Evolutionary conservation across 2,329 filamentous ascomycete species (phyloP).

Genomic region (Alternaria postmessia): DNA sequence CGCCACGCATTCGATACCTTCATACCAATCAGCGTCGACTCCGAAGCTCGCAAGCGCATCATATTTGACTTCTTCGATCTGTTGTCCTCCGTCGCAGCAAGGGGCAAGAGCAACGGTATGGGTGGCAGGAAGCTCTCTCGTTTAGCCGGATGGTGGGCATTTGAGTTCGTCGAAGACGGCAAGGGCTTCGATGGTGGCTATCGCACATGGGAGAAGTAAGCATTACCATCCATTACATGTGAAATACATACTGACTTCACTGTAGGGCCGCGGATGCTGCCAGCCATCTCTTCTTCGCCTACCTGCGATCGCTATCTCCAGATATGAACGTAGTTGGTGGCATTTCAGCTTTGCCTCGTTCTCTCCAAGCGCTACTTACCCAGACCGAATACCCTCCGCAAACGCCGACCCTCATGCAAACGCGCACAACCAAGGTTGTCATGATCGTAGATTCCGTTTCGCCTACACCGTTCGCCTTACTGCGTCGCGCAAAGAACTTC

Average conservation of each 20-base stretch:
- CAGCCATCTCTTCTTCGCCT: slow-evolving; percentile 97
- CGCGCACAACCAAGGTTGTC: slow-evolving; percentile 84
- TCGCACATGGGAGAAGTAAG: slow-evolving; percentile 82
- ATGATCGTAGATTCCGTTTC: slow-evolving; percentile 98
- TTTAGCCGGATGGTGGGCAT: slow-evolving; percentile 98
- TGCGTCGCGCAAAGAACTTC: slow-evolving; percentile 92
- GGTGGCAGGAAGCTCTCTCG: slow-evolving; percentile 92
- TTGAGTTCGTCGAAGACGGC: slow-evolving; percentile 85
- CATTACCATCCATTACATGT: slow-evolving; percentile 6
- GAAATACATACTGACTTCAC: slow-evolving; percentile 37
- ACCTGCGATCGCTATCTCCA: slow-evolving; percentile 88
- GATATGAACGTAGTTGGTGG: slow-evolving; percentile 74
- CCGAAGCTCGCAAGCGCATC: slow-evolving; percentile 82
- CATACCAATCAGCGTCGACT: slow-evolving; percentile 91
- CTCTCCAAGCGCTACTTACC: slow-evolving; percentile 86
- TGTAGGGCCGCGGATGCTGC: slow-evolving; percentile 89
- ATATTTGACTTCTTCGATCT: slow-evolving; percentile 98
- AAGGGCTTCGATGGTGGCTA: slow-evolving; percentile 96
- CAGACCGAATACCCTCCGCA: slow-evolving; percentile 95
- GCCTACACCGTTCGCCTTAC: slow-evolving; percentile 87
- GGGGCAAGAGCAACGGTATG: slow-evolving; percentile 91
- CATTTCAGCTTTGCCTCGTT: slow-evolving; percentile 87
- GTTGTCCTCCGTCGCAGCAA: slow-evolving; percentile 86
- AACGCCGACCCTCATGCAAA: slow-evolving; percentile 76
- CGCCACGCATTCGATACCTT: slow-evolving; percentile 96